Evolutionary conservation across 768 basidiomycete species (phyloP).

Genomic region (Lanmaoa rubissima): DNA sequence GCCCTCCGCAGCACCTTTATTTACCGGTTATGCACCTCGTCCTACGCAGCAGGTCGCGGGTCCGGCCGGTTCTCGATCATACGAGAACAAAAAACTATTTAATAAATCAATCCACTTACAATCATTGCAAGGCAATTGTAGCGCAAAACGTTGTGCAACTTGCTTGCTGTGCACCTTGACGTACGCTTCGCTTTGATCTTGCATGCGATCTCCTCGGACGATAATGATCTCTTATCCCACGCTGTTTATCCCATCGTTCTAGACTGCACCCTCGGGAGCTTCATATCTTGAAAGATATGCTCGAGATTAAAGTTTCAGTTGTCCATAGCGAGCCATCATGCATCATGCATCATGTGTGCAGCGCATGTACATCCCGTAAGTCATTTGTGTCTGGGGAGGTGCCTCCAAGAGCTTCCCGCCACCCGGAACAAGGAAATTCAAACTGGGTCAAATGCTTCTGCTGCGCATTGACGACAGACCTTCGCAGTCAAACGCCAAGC

Average conservation of each 20-base stretch:
- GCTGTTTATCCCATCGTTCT: background rate
- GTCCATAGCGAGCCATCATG: background rate
- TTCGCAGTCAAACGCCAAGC: slow-evolving; percentile 10
- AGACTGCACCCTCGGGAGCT: background rate
- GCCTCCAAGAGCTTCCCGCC: background rate
- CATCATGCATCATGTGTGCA: background rate
- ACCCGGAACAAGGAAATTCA: background rate
- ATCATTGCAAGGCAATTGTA: background rate
- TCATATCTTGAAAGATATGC: slow-evolving; percentile 18
- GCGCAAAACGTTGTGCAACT: background rate
- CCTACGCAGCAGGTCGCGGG: slow-evolving; percentile 18
- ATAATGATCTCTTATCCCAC: slow-evolving; percentile 4
- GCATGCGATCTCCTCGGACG: slow-evolving; percentile 26
- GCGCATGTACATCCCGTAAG: slow-evolving; percentile 15
- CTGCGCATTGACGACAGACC: background rate
- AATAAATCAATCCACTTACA: slow-evolving; percentile 4
- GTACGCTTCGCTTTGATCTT: slow-evolving; percentile 1
- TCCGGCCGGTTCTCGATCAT: slow-evolving; percentile 19
- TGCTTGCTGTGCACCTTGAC: slow-evolving; percentile 15
- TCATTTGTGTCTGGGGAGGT: background rate
- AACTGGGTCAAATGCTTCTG: background rate
- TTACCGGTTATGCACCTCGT: slow-evolving; percentile 1
- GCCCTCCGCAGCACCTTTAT: slow-evolving; percentile 14
- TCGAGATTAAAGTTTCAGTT: slow-evolving; percentile 17
- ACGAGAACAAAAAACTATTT: background rate